A percentile compares a stretch with the other conserved stretches of the same genome.
Conservation (phyloP, 2,329 filamentous ascomycete genomes). For the Pseudocercospora crystallina region DNA sequence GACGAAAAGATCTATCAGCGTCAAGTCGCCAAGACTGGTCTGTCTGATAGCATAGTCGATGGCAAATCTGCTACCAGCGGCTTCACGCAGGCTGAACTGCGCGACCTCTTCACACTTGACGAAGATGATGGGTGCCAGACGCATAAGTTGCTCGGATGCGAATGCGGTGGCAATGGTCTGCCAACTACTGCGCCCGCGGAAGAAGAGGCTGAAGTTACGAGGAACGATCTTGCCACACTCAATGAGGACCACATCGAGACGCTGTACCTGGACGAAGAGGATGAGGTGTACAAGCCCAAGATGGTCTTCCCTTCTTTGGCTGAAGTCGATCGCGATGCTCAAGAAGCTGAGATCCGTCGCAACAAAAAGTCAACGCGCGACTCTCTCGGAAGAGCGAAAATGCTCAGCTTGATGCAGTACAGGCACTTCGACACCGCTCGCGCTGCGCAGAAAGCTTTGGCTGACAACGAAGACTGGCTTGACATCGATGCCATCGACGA, state of each 20-base stretch:
- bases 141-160: conserved; percentile 65
- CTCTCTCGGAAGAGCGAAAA: conserved; percentile 40
- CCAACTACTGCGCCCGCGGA: conserved; percentile 25
- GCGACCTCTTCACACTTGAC: conserved; percentile 67
- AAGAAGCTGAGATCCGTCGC: conserved; percentile 33
- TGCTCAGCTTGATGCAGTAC: conserved; percentile 56
- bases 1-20: conserved; percentile 76
- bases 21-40: conserved; percentile 68
- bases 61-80: conserved; percentile 60
- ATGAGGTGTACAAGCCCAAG: conserved; percentile 9
- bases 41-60: conserved; percentile 71
- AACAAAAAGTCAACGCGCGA: conserved; percentile 34
- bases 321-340: conserved; percentile 39
- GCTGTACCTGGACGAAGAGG: conserved; percentile 28
- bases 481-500: conserved; percentile 20
- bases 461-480: conserved; percentile 30
- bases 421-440: conserved; percentile 50
- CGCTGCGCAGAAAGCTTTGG: conserved; percentile 32
- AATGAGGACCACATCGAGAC: conserved; percentile 21
- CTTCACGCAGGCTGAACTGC: conserved; percentile 66
- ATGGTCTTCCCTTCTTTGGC: conserved; percentile 16
- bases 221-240: conserved; percentile 29
- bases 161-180: conserved; percentile 57
- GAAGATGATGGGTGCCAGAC: conserved; percentile 63
- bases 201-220: conserved; percentile 17